Percentiles rank a stretch among this genome's conserved stretches.
phyloP scores from a whole-genome alignment of 495 filamentous ascomycete species.

The Penicillium lividum region DNA sequence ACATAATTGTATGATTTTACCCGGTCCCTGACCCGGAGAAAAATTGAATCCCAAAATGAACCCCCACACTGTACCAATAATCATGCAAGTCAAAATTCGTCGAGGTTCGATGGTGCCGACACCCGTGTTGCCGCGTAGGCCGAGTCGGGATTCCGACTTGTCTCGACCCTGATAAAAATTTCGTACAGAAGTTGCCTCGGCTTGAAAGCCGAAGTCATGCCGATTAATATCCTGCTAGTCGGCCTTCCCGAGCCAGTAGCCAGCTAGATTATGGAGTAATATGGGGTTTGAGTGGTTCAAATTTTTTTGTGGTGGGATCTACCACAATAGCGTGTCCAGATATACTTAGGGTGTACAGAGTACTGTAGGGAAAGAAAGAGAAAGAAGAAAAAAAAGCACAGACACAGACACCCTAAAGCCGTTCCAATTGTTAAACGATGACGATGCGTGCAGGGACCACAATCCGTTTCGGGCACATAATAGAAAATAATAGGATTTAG shows the following conservation, averaged over 20 bases:
- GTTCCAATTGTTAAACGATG: background rate
- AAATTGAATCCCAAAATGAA: slow-evolving; percentile 1
- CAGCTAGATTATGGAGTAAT: background rate
- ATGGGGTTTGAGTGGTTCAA: background rate
- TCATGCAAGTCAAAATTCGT: background rate
- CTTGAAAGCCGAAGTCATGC: background rate
- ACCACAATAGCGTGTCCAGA: background rate
- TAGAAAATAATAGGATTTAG: background rate
- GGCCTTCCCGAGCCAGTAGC: background rate
- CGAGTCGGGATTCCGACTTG: slow-evolving; percentile 22
- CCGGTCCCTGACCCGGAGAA: slow-evolving; percentile 6
- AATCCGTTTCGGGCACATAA: background rate
- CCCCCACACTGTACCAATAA: background rate
- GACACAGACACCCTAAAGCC: slow-evolving; percentile 6
- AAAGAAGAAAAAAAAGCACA: slow-evolving; percentile 2
- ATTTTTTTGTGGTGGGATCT: background rate
- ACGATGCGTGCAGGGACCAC: slow-evolving; percentile 2
- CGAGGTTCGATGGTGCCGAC: slow-evolving; percentile 18
- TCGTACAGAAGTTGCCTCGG: background rate
- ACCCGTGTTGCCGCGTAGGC: slow-evolving; percentile 22
- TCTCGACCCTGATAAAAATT: slow-evolving; percentile 1
- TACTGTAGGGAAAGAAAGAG: background rate
- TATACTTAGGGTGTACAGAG: background rate
- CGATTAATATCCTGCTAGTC: background rate
- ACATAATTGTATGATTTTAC: background rate